Percentiles rank a stretch among this genome's conserved stretches.
Evolutionary conservation across 2,329 filamentous ascomycete species (phyloP).

Genomic region (Ophiosphaerella korrae): DNA sequence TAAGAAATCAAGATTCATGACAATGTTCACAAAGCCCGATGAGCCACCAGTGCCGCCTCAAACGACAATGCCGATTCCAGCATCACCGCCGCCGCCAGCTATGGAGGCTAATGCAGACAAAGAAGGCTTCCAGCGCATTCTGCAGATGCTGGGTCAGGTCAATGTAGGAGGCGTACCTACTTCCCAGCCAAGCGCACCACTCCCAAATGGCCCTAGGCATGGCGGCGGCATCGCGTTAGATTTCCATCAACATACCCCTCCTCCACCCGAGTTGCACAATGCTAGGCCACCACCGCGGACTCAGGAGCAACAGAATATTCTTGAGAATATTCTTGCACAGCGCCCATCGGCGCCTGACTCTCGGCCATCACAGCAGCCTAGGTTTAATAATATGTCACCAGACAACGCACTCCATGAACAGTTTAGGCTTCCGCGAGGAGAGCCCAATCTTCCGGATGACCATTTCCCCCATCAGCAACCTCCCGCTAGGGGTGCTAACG

Average conservation of each 20-base stretch:
- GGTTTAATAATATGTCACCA: constrained; percentile 44
- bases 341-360: constrained; percentile 37
- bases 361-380: constrained; percentile 34
- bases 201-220: constrained; percentile 34
- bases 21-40: constrained; percentile 62
- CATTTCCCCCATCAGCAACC: constrained; percentile 39
- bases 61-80: constrained; percentile 17
- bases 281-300: constrained; percentile 29
- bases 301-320: constrained; percentile 42
- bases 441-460: constrained; percentile 37
- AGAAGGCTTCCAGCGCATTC: constrained; percentile 80
- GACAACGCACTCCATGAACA: constrained; percentile 39
- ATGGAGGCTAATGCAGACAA: constrained; percentile 68
- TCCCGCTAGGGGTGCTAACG: constrained; percentile 35
- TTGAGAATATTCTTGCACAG: constrained; percentile 44
- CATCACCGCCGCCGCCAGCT: constrained; percentile 34
- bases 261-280: constrained; percentile 34
- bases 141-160: constrained; percentile 75
- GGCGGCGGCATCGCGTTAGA: constrained; percentile 39
- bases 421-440: constrained; percentile 36
- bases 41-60: constrained; percentile 26
- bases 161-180: constrained; percentile 26
- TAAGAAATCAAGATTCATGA: constrained; percentile 85
- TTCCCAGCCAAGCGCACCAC: constrained; percentile 24
- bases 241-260: constrained; percentile 38